A percentile compares a stretch with the other conserved stretches of the same genome.
Conservation (phyloP, 805 yeast species). For the Candida nemodendra region DNA sequence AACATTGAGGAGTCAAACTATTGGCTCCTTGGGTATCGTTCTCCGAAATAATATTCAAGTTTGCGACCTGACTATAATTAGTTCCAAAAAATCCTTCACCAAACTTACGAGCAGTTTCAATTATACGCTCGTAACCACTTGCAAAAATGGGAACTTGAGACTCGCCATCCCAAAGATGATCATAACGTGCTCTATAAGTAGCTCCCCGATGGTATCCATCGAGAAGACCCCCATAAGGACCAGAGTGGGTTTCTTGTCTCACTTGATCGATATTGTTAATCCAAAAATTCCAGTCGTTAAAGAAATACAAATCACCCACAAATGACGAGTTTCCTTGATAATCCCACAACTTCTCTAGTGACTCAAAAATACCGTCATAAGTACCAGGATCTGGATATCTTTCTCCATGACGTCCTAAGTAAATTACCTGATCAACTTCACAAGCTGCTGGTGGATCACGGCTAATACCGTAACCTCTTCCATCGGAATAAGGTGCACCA, state of each 20-base stretch:
- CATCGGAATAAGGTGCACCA: conserved; percentile 50
- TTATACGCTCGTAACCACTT: conserved; percentile 50
- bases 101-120: conserved; percentile 50
- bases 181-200: conserved; percentile 47
- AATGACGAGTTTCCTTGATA: conserved; percentile 20
- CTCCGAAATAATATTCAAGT: conserved; percentile 46
- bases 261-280: background rate
- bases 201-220: conserved; percentile 48
- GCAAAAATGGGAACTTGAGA: conserved; percentile 47
- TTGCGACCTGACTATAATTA: conserved; percentile 35
- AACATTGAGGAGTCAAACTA: conserved; percentile 42
- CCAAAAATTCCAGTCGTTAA: conserved; percentile 42
- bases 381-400: conserved; percentile 41
- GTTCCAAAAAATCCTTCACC: conserved; percentile 54
- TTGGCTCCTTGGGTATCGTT: conserved; percentile 48
- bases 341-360: conserved; percentile 5
- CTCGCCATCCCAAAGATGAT: conserved; percentile 39
- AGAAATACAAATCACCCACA: conserved; percentile 45
- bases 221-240: conserved; percentile 49
- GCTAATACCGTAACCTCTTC: conserved; percentile 50
- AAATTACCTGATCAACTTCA: conserved; percentile 51
- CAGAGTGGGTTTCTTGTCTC: conserved; percentile 48
- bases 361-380: conserved; percentile 13
- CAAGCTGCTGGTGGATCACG: conserved; percentile 51
- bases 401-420: conserved; percentile 59